Conservation (phyloP, 768 basidiomycete species). For the Termitomyces heimii region DNA sequence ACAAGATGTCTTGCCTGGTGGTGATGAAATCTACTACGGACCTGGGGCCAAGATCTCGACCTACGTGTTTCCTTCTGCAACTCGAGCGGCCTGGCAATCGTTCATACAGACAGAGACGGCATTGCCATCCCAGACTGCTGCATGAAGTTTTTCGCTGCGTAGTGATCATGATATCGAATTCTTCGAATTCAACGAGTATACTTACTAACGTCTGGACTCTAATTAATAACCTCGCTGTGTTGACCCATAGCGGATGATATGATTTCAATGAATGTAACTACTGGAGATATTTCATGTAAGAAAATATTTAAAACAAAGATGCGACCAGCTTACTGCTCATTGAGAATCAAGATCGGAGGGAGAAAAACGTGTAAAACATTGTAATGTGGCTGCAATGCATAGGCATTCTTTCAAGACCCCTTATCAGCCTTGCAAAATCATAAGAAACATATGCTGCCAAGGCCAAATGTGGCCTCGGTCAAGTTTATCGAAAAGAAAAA, state of each 20-base stretch:
- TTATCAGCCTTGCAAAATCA: neutral
- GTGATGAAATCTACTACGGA: slow-evolving; percentile 51
- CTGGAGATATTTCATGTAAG: neutral
- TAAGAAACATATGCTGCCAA: neutral
- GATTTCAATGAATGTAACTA: neutral
- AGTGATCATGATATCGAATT: neutral
- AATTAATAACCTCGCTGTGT: slow-evolving; percentile 46
- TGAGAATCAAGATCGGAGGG: slow-evolving; percentile 36
- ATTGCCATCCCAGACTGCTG: slow-evolving; percentile 8
- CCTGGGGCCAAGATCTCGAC: slow-evolving; percentile 43
- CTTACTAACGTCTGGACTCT: slow-evolving; percentile 18
- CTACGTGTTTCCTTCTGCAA: slow-evolving; percentile 48
- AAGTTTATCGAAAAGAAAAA: neutral
- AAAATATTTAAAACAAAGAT: neutral
- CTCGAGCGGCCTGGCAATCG: slow-evolving; percentile 48
- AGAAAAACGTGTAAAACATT: slow-evolving; percentile 27
- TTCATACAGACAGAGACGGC: slow-evolving; percentile 40
- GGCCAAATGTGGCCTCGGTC: neutral
- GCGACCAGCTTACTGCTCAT: neutral
- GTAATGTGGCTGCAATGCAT: neutral
- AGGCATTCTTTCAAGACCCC: slow-evolving; percentile 65
- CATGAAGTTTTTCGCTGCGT: neutral
- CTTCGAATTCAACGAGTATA: neutral
- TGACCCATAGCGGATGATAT: neutral
- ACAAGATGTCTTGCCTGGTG: slow-evolving; percentile 44